A percentile compares a stretch with the other conserved stretches of the same genome.
Conservation (phyloP, 345 rosid genomes). For the Citrus trifoliata region DNA sequence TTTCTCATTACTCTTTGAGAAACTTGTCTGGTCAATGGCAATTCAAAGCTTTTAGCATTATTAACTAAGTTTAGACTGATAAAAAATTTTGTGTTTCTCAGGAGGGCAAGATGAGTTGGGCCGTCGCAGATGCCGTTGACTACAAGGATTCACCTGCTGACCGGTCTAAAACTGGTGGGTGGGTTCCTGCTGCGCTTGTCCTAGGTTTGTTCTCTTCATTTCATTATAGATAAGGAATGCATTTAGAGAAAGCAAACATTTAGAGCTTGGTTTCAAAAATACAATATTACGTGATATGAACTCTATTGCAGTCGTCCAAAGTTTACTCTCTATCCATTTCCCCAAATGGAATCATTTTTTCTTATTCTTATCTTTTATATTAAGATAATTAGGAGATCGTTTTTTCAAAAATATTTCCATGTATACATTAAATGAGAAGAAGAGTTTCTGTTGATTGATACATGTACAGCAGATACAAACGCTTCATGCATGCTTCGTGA, state of each 20-base stretch:
- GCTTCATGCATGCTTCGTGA: neutral
- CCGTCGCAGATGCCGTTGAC: slow-evolving; percentile 52
- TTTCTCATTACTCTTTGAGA: neutral
- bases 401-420: neutral
- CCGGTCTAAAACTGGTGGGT: slow-evolving; percentile 64
- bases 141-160: slow-evolving; percentile 55
- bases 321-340: neutral
- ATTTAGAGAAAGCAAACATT: neutral
- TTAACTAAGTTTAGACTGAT: neutral
- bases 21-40: neutral
- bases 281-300: neutral
- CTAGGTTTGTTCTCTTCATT: slow-evolving; percentile 37
- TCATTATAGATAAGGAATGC: neutral
- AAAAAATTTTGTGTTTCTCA: neutral
- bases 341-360: neutral
- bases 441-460: neutral
- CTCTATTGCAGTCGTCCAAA: neutral
- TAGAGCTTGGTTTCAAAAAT: neutral
- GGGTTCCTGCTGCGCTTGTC: slow-evolving; percentile 63
- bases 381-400: neutral
- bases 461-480: neutral
- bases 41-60: neutral
- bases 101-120: slow-evolving; percentile 56
- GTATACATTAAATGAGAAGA: neutral
- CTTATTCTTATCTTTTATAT: too few relatives aligned